phyloP scores from a whole-genome alignment of 2,329 filamentous ascomycete species.

The Monilinia polystroma region DNA sequence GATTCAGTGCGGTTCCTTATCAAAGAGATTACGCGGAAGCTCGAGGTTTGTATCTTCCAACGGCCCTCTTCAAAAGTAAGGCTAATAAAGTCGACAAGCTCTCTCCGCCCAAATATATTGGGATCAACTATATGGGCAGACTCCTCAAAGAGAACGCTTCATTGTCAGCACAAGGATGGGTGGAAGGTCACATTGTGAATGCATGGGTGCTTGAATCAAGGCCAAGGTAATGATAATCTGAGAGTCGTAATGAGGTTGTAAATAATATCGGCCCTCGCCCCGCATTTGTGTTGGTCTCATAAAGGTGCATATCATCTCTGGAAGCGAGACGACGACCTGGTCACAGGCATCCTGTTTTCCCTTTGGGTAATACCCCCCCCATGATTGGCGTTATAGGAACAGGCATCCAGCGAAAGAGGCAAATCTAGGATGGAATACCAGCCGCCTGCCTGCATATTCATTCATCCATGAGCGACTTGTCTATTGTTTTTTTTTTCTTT shows the following conservation, averaged over 20 bases:
- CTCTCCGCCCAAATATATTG: conserved; percentile 56
- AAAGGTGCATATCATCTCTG: neutral
- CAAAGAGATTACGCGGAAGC: conserved; percentile 61
- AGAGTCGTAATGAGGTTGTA: conserved; percentile 6
- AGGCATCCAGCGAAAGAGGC: neutral
- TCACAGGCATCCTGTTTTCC: neutral
- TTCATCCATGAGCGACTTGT: neutral
- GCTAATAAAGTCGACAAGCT: conserved; percentile 45
- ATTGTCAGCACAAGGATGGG: conserved; percentile 71
- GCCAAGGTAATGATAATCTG: neutral
- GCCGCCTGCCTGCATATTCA: neutral
- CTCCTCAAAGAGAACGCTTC: conserved; percentile 68
- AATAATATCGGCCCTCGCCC: conserved; percentile 1
- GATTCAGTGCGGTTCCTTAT: conserved; percentile 66
- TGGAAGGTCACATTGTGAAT: conserved; percentile 71
- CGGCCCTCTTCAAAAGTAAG: neutral
- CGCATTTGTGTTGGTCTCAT: conserved; percentile 4
- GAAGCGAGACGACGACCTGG: conserved; percentile 8
- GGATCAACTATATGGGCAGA: conserved; percentile 78
- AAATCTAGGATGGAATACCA: conserved; percentile 6
- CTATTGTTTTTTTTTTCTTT: neutral
- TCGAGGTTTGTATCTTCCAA: conserved; percentile 52
- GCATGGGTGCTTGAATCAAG: conserved; percentile 43
- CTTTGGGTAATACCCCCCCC: conserved; percentile 16
- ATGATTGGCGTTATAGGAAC: conserved; percentile 11